Conservation (phyloP, 1,139 yeast genomes). For the Zygosaccharomyces sapae region DNA sequence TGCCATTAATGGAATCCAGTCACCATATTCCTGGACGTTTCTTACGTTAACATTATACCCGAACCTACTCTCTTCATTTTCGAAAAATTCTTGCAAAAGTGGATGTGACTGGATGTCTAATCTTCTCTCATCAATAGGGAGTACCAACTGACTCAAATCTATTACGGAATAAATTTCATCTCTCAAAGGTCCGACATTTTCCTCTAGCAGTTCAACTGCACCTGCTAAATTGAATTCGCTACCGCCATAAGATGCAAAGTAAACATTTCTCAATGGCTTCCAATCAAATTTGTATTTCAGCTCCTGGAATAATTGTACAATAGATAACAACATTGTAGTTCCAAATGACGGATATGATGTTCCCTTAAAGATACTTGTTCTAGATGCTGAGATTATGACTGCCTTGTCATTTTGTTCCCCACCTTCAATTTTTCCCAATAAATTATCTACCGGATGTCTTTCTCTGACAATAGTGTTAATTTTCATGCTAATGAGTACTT, state of each 20-base stretch:
- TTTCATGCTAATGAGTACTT: conserved; percentile 38
- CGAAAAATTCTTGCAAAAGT: conserved; percentile 44
- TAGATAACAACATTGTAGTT: conserved; percentile 64
- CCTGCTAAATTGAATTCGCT: conserved; percentile 82
- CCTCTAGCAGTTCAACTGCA: conserved; percentile 72
- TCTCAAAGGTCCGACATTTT: conserved; percentile 48
- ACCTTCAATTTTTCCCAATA: conserved; percentile 74
- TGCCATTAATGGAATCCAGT: conserved; percentile 54
- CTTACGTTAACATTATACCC: conserved; percentile 25
- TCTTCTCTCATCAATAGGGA: conserved; percentile 62
- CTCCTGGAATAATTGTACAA: conserved; percentile 66
- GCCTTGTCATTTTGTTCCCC: conserved; percentile 74
- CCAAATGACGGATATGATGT: conserved; percentile 73
- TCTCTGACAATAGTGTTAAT: conserved; percentile 50
- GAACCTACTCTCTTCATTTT: conserved; percentile 19
- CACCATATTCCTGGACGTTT: conserved; percentile 51
- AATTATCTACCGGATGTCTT: conserved; percentile 73
- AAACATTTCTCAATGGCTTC: conserved; percentile 79
- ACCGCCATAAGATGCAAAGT: conserved; percentile 85
- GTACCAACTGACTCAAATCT: conserved; percentile 47
- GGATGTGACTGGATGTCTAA: conserved; percentile 67
- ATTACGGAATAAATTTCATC: conserved; percentile 68
- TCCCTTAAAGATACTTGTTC: conserved; percentile 78
- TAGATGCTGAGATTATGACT: conserved; percentile 74
- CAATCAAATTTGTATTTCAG: conserved; percentile 65